Conservation (phyloP, 768 basidiomycete genomes). For the Mycena galericulata region DNA sequence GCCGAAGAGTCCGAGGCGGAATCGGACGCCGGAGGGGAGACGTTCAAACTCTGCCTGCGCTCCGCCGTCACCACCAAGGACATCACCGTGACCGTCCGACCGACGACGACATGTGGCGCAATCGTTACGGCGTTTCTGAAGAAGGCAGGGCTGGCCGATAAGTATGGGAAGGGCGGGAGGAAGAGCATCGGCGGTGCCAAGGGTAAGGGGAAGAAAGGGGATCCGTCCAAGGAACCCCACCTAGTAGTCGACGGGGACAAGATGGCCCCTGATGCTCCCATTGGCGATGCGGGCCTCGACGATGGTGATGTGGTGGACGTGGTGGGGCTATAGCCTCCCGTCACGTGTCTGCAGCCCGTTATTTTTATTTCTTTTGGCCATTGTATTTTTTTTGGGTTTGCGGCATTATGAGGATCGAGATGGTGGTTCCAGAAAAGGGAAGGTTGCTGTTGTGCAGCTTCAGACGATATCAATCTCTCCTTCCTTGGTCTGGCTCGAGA, state of each 20-base stretch:
- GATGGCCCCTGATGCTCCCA: conserved; percentile 67
- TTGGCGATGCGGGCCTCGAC: conserved; percentile 78
- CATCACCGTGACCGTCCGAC: conserved; percentile 75
- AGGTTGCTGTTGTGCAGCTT: background rate
- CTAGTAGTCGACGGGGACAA: conserved; percentile 80
- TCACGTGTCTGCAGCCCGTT: background rate
- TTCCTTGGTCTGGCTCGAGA: background rate
- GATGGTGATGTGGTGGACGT: conserved; percentile 87
- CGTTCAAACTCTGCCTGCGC: conserved; percentile 75
- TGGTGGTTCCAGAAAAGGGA: no score
- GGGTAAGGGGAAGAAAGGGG: conserved; percentile 40
- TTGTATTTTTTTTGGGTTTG: background rate
- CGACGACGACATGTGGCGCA: conserved; percentile 80
- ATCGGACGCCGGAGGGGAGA: conserved; percentile 61
- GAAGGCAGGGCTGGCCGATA: conserved; percentile 68
- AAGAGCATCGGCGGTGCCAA: conserved; percentile 42
- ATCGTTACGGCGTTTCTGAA: conserved; percentile 83
- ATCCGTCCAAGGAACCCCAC: conserved; percentile 55
- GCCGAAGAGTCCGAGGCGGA: conserved; percentile 58
- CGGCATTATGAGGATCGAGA: conserved; percentile 1
- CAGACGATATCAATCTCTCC: background rate
- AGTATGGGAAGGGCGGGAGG: conserved; percentile 50
- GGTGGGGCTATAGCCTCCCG: conserved; percentile 59
- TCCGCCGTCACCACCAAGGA: conserved; percentile 64
- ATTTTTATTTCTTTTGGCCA: conserved; percentile 1